These are phyloP conservation scores for Tinospora cordifolia DNA, from an alignment of 164 flowering plant species.

Conservation along the genomic window DNA sequence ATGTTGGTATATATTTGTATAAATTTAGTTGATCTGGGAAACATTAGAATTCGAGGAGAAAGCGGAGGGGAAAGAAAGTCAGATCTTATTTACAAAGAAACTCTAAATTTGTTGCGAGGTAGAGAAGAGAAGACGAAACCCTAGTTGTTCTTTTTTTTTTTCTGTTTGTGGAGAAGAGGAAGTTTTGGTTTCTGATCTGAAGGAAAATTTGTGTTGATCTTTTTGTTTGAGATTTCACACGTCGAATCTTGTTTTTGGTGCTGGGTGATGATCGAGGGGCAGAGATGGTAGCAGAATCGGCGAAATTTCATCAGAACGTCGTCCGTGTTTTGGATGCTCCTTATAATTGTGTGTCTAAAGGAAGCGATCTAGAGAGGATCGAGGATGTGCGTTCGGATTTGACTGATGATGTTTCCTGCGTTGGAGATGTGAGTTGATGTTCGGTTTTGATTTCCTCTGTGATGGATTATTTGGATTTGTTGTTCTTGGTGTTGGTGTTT, in stretches of 20 bases:
- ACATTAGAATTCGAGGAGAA: neutral
- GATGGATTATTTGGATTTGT: neutral
- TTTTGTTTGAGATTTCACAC: too few relatives aligned
- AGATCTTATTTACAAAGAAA: neutral
- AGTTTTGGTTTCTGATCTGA: neutral
- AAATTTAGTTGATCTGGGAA: conserved; percentile 4
- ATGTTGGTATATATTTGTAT: neutral
- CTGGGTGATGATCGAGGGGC: conserved; percentile 18
- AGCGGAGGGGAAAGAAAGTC: too few relatives aligned
- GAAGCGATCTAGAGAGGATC: conserved; percentile 12
- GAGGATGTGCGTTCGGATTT: conserved; percentile 21
- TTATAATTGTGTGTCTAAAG: conserved; percentile 19
- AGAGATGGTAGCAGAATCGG: conserved; percentile 26
- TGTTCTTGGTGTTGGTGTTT: neutral
- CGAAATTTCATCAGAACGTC: conserved; percentile 23
- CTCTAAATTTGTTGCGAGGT: neutral
- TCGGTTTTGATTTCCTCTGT: neutral
- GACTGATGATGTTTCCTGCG: conserved; percentile 23
- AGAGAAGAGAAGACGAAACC: conserved; percentile 1
- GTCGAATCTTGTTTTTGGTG: neutral
- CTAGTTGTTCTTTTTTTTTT: conserved; percentile 1
- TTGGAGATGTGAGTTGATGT: conserved; percentile 26
- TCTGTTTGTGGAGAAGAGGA: neutral
- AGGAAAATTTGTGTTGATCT: too few relatives aligned
- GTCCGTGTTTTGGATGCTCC: conserved; percentile 27